Conservation (phyloP, 164 flowering plant genomes). For the Nymphaea thermarum region DNA sequence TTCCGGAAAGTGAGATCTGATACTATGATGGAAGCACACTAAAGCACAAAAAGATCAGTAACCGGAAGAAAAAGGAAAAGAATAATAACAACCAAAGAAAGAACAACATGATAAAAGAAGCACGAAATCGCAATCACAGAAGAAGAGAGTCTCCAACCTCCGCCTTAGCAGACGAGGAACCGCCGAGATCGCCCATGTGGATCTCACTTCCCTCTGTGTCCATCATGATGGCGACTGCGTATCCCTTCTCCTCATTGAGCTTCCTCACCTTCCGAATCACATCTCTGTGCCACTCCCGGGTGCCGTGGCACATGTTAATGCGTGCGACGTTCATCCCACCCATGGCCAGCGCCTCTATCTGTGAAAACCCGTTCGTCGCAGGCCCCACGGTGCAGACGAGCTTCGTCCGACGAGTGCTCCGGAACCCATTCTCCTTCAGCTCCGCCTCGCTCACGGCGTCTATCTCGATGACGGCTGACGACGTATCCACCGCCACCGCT, state of each 20-base stretch:
- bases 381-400: slow-evolving; percentile 23
- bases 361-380: slow-evolving; percentile 60
- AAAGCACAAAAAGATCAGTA: too few relatives aligned
- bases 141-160: slow-evolving; percentile 27
- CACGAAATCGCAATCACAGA: neutral
- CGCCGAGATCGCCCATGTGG: slow-evolving; percentile 96
- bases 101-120: too few relatives aligned
- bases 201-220: slow-evolving; percentile 97
- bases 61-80: too few relatives aligned
- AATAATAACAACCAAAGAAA: too few relatives aligned
- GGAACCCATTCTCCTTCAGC: slow-evolving; percentile 27
- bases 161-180: slow-evolving; percentile 60
- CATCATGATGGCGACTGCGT: slow-evolving; percentile 93
- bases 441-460: slow-evolving; percentile 27
- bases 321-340: slow-evolving; percentile 96
- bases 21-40: too few relatives aligned
- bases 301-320: slow-evolving; percentile 90
- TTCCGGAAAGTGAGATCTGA: too few relatives aligned
- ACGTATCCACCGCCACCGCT: neutral
- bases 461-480: slow-evolving; percentile 19
- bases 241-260: slow-evolving; percentile 84
- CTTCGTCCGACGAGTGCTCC: slow-evolving; percentile 27
- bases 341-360: slow-evolving; percentile 82
- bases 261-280: slow-evolving; percentile 64
- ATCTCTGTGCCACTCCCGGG: slow-evolving; percentile 68